phyloP scores from a whole-genome alignment of 2,329 filamentous ascomycete species.

The Epichloe sylvatica region DNA sequence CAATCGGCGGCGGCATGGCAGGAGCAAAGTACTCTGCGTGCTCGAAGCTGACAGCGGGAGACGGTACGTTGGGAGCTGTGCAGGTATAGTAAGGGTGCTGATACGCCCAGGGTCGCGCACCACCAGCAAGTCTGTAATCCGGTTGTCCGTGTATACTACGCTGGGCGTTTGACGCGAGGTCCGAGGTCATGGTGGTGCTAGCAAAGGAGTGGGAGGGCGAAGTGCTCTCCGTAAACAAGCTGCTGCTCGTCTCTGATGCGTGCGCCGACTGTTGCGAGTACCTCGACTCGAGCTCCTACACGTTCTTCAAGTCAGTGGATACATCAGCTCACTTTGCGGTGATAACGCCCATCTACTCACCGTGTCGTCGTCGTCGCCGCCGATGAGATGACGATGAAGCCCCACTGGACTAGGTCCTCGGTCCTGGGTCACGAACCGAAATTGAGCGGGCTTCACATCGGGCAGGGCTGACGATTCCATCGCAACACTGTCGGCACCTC shows the following conservation, averaged over 20 bases:
- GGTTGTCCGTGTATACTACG: not conserved
- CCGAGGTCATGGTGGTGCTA: not conserved
- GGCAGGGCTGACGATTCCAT: not conserved
- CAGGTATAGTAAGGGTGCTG: not conserved
- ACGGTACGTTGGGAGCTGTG: not conserved
- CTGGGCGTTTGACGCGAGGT: not conserved
- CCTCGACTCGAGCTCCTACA: not conserved
- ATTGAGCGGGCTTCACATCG: not conserved
- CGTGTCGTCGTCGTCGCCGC: not conserved
- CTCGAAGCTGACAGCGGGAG: conserved; percentile 2
- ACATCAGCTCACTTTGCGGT: not conserved
- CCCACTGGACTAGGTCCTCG: not conserved
- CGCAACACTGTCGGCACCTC: not conserved
- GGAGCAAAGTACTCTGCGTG: not conserved
- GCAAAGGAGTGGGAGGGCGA: conserved; percentile 2
- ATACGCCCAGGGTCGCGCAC: not conserved
- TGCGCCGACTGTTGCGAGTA: not conserved
- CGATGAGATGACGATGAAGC: not conserved
- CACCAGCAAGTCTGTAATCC: not conserved
- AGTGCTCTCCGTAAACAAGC: not conserved
- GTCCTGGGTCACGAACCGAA: not conserved
- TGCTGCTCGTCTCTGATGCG: not conserved
- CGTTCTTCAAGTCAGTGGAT: not conserved
- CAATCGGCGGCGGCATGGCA: not conserved
- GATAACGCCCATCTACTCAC: not conserved